phyloP scores from a whole-genome alignment of 345 rosid genomes.

The Acer campestre region DNA sequence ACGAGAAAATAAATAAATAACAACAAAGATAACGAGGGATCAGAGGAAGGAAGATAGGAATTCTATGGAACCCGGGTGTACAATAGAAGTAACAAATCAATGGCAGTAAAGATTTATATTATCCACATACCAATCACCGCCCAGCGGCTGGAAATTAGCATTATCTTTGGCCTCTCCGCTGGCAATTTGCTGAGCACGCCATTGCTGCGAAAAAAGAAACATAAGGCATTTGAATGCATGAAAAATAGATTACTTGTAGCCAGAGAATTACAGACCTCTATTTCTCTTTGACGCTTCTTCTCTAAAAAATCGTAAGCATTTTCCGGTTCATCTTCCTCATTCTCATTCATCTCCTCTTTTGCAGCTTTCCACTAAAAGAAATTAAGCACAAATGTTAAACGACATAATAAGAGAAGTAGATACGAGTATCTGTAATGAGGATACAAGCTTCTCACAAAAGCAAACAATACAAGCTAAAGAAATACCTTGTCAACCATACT shows the following conservation, averaged over 20 bases:
- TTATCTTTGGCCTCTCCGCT: conserved; percentile 94
- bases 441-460: conserved; percentile 12
- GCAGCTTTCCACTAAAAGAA: conserved; percentile 92
- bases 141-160: conserved; percentile 96
- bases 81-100: not conserved
- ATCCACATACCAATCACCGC: conserved; percentile 81
- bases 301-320: conserved; percentile 63
- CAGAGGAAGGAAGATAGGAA: not conserved
- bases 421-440: not conserved
- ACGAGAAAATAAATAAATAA: not conserved
- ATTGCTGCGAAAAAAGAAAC: conserved; percentile 52
- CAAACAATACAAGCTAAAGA: conserved; percentile 3
- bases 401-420: conserved; percentile 13
- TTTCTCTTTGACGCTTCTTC: conserved; percentile 79
- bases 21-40: not conserved
- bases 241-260: not conserved
- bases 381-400: not conserved
- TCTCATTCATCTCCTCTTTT: conserved; percentile 85
- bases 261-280: conserved; percentile 51
- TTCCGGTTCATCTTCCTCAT: conserved; percentile 78
- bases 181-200: conserved; percentile 84
- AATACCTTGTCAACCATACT: conserved; percentile 94
- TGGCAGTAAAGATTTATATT: not conserved
- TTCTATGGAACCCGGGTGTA: not conserved
- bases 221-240: conserved; percentile 13